Conservation (phyloP, 305 asterid genomes). For the Monarda citriodora region DNA sequence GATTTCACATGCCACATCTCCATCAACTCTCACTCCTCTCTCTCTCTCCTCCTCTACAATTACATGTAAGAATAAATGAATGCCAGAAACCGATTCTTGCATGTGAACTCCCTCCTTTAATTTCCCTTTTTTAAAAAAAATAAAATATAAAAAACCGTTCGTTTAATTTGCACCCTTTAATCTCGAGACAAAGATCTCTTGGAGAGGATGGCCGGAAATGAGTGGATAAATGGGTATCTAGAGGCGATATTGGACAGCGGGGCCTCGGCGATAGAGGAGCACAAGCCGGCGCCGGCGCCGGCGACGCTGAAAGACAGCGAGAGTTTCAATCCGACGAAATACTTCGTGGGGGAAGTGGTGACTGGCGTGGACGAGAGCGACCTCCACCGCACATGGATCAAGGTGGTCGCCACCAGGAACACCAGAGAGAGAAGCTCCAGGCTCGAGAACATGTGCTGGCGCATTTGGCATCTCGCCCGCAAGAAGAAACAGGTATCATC, state of each 20-base stretch:
- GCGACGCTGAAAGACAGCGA: conserved; percentile 27
- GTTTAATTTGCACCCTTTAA: background rate
- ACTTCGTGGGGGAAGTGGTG: conserved; percentile 94
- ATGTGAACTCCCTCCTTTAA: conserved; percentile 18
- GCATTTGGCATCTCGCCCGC: conserved; percentile 97
- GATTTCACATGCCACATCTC: conserved; percentile 14
- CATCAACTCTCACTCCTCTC: background rate
- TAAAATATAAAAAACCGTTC: too few species aligned
- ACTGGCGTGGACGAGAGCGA: conserved; percentile 89
- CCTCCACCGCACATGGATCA: conserved; percentile 95
- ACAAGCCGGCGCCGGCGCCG: conserved; percentile 22
- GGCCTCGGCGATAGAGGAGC: conserved; percentile 58
- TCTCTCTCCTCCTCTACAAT: background rate
- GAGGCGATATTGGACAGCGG: conserved; percentile 92
- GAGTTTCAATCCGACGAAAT: conserved; percentile 76
- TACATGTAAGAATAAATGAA: background rate
- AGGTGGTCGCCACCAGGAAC: conserved; percentile 89
- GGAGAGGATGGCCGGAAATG: conserved; percentile 98
- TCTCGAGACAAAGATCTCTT: background rate
- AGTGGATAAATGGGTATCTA: conserved; percentile 93
- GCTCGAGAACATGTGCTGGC: conserved; percentile 98
- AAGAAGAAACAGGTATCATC: conserved; percentile 73
- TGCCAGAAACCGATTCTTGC: conserved; percentile 1
- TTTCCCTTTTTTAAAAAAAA: background rate
- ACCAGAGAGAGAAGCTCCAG: conserved; percentile 46